phyloP scores from a whole-genome alignment of 2,329 filamentous ascomycete species.

The Ilyonectria robusta region DNA sequence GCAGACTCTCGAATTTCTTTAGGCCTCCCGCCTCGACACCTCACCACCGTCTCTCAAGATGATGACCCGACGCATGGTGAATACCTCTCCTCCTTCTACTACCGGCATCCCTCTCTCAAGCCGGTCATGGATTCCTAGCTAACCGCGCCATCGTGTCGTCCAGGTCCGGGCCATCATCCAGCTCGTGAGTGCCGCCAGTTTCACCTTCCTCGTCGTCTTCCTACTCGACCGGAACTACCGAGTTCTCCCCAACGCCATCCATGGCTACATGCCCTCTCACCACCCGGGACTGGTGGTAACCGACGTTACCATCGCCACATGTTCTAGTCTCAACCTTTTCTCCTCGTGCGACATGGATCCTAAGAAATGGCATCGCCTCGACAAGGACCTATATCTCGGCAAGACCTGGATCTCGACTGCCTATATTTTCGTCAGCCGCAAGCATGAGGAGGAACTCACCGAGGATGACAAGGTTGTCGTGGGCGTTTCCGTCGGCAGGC shows the following conservation, averaged over 20 bases:
- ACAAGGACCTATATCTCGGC: slow-evolving; percentile 90
- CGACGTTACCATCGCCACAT: slow-evolving; percentile 84
- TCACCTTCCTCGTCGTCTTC: slow-evolving; percentile 80
- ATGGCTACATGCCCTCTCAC: slow-evolving; percentile 88
- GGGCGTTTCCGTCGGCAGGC: slow-evolving; percentile 81
- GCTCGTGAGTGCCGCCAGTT: slow-evolving; percentile 74
- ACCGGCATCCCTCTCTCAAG: background rate
- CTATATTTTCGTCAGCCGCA: slow-evolving; percentile 86
- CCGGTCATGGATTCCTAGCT: slow-evolving; percentile 7
- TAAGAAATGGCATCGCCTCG: slow-evolving; percentile 82
- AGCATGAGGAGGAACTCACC: slow-evolving; percentile 86
- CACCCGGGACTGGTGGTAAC: slow-evolving; percentile 88
- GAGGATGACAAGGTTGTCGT: slow-evolving; percentile 83
- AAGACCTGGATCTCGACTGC: slow-evolving; percentile 81
- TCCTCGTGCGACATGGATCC: slow-evolving; percentile 82
- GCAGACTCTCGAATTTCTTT: slow-evolving; percentile 18
- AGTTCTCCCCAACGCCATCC: slow-evolving; percentile 86
- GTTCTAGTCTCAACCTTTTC: slow-evolving; percentile 81
- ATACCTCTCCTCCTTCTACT: slow-evolving; percentile 26
- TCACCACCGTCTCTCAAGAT: slow-evolving; percentile 31
- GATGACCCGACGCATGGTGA: slow-evolving; percentile 58
- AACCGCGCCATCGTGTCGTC: slow-evolving; percentile 9
- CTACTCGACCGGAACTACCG: slow-evolving; percentile 91
- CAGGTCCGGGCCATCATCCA: slow-evolving; percentile 81
- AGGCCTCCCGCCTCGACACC: slow-evolving; percentile 14